phyloP scores from a whole-genome alignment of 441 rosid species.

The Populus tomentosa region DNA sequence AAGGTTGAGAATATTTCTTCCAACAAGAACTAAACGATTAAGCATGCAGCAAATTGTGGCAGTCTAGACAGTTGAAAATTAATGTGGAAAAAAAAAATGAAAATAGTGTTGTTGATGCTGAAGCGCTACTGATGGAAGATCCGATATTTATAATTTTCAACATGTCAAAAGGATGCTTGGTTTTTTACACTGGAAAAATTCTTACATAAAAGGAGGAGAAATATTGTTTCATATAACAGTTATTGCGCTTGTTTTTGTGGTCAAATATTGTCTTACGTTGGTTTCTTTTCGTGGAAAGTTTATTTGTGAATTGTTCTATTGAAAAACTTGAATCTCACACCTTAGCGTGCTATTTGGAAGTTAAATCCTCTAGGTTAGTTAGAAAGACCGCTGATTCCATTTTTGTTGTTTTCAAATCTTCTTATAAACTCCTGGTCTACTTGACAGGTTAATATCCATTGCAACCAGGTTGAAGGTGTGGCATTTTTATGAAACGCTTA shows the following conservation, averaged over 20 bases:
- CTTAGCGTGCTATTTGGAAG: background rate
- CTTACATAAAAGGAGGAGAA: background rate
- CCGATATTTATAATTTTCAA: background rate
- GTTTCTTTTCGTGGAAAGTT: background rate
- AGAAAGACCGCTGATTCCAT: background rate
- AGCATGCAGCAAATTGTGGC: background rate
- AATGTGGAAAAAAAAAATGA: background rate
- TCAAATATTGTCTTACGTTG: background rate
- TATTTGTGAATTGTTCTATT: background rate
- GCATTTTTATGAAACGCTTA: background rate
- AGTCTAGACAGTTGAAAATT: background rate
- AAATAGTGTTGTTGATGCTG: background rate
- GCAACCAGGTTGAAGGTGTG: slow-evolving; percentile 1
- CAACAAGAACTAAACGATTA: background rate
- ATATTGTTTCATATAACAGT: background rate
- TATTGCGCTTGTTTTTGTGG: background rate
- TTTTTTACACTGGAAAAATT: background rate
- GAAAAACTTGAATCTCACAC: background rate
- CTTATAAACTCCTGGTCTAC: slow-evolving; percentile 7
- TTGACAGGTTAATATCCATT: slow-evolving; percentile 29
- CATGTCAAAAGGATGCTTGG: background rate
- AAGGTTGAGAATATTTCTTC: background rate
- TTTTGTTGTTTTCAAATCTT: background rate
- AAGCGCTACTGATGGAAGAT: background rate
- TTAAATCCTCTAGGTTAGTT: background rate